Base-by-base conservation (phyloP, 345 rosid species). In the Populus tremula region DNA sequence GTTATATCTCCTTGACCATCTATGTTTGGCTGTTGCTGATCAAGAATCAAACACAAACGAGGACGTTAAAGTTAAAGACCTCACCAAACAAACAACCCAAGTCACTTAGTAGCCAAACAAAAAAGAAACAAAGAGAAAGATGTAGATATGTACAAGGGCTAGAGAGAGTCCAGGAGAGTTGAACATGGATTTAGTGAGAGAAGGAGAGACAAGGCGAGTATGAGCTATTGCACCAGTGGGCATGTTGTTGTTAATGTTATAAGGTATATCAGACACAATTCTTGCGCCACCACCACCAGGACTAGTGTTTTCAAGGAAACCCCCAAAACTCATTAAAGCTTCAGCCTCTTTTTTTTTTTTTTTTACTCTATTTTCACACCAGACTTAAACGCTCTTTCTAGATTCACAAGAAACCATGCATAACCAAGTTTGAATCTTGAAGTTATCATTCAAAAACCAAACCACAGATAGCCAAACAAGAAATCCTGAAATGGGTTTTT, bases 91-190 rank as follows among this genome's bases (percentile, higher is more conserved):
- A 64, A 50, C 72, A 74, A 62, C 23, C 27, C 9, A 29, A 20
- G 6, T 25, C 31, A 20, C 20, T 1, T 66, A 31, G 62, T 23
- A 6, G n/a, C 9, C 33, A 38, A 31, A 53, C 9, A 21, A 49
- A 27, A 43, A 1, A 49, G 2, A 13, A 36, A 38, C 18, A 6
- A 1, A 6, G 0, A 33, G 25, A 25, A 2, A 23, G 33, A 62
- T 8, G 4, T 11, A 1, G 43, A 2, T 12, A 9, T 5, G 78
- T 91, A 91, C 95, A 25, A 91, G 92, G 69, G 92, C 93, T 13
- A 90, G 93, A n/a, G 96, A 91, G 79, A 91, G 96, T 64, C 93
- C 93, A 0, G 96, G 88, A n/a, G 93, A 85, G 87, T 65, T 86
- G 87, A 91, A 91, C 86, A 88, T 86, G 83, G 86, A 79, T 80